Evolutionary conservation across 169 alveolate genomes (phyloP), one percentile per base, ranked within the genome.

Genomic region (Haemoproteus tartakovskyi): DNA sequence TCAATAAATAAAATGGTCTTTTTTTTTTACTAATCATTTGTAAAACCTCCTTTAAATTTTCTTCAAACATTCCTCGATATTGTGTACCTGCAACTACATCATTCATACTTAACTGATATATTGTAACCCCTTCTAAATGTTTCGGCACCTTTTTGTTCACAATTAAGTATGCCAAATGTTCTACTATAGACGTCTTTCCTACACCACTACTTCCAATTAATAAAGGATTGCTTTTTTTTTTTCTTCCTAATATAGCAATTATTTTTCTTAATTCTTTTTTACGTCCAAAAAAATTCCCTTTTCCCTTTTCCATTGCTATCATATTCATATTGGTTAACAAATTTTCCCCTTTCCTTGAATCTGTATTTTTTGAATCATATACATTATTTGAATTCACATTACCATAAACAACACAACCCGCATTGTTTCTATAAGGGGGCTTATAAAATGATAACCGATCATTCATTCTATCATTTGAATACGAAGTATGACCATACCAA

Each of bases 1-100:
- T 93, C 97, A 37, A 93, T 91, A 48, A 93, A 92, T 45, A 93
- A 89, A 30, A 93, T 87, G 29, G 87, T 78, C 6, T 94, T 93
- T 33, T 87, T 26, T 89, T 87, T 27, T 90, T 81, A 56, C 83
- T 90, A 37, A 92, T 90, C 47, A 90, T 95, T 56, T 80, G 84
- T 47, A 93, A 64, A n/a, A 93, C 89, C 3, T 87, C 87, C 37
- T 92, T 90, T 38, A 93, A 82, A 14, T 95, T 84, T 79, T 92
- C 97, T 64, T 93, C 97, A 64, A 93, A 93, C 50, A 92, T 95
- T 2, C 97, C 97, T 38, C 97, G 62, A 86, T 90, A 93, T 60
- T 90, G 89, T 33, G 97, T 83, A 2, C 97, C 96, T 11, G 96
- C 91, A 9, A 92, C 89, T 18, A 88, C 40, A 37, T 86, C 74